phyloP scores from a whole-genome alignment of 1,284 basidiomycete species.

The Hymenochaete sp. region DNA sequence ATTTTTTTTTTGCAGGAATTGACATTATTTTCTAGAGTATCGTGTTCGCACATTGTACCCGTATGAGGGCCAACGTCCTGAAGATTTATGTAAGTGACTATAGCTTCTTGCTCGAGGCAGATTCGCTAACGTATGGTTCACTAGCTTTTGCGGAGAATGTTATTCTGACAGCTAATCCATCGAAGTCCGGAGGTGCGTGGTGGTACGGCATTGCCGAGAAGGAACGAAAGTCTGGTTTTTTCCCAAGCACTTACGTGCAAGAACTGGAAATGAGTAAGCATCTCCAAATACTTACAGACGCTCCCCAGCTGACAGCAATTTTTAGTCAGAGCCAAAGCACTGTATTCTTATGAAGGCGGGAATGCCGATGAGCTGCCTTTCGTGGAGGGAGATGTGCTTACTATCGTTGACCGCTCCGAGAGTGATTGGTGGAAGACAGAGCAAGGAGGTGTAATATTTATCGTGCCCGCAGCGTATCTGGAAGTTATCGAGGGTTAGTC shows the following conservation, averaged over 20 bases:
- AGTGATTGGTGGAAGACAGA: slow-evolving; percentile 93
- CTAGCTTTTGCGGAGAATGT: slow-evolving; percentile 78
- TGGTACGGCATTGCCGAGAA: slow-evolving; percentile 79
- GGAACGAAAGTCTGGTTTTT: slow-evolving; percentile 72
- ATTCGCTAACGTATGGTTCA: background rate
- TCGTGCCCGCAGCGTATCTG: slow-evolving; percentile 85
- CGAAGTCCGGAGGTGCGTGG: slow-evolving; percentile 83
- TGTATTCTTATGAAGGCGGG: slow-evolving; percentile 68
- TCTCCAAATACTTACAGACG: no score
- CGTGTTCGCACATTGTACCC: slow-evolving; percentile 75
- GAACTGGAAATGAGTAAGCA: slow-evolving; percentile 59
- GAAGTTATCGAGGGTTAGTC: slow-evolving; percentile 83
- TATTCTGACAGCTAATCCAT: slow-evolving; percentile 74
- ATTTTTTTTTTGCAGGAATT: slow-evolving; percentile 11
- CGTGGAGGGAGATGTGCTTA: slow-evolving; percentile 65
- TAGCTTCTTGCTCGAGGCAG: background rate
- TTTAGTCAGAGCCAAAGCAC: slow-evolving; percentile 59
- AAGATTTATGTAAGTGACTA: slow-evolving; percentile 67
- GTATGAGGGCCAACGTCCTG: slow-evolving; percentile 77
- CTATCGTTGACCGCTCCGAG: slow-evolving; percentile 74
- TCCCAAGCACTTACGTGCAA: slow-evolving; percentile 87
- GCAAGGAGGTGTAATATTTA: slow-evolving; percentile 70
- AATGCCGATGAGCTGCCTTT: slow-evolving; percentile 79
- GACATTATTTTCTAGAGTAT: slow-evolving; percentile 37
- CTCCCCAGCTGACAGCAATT: slow-evolving; percentile 7